Percentiles rank a stretch among this genome's conserved stretches.
Evolutionary conservation across 2,329 filamentous ascomycete species (phyloP).

Genomic region (Thermoascus crustaceus): DNA sequence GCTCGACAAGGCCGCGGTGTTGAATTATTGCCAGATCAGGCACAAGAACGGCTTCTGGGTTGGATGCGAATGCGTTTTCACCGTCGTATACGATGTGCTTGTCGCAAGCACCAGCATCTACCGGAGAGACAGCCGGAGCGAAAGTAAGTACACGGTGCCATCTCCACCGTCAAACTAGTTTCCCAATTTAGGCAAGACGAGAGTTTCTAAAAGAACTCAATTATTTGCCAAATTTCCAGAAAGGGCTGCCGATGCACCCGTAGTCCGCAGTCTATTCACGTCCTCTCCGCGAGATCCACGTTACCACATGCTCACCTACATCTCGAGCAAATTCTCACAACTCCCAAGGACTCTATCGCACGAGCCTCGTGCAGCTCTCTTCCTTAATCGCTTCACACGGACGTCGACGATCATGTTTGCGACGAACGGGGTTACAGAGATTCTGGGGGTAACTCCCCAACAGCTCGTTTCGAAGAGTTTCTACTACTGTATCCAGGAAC

Average conservation of each 20-base stretch:
- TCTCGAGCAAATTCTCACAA: conserved; percentile 66
- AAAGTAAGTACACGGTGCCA: conserved; percentile 66
- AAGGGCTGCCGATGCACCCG: conserved; percentile 66
- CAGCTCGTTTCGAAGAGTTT: conserved; percentile 70
- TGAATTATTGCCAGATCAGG: conserved; percentile 68
- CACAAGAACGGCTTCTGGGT: conserved; percentile 64
- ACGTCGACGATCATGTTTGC: conserved; percentile 81
- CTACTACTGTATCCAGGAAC: conserved; percentile 76
- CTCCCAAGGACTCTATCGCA: conserved; percentile 50
- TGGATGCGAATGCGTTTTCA: conserved; percentile 82
- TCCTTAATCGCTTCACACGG: conserved; percentile 77
- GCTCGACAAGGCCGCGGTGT: conserved; percentile 75
- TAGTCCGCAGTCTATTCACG: conserved; percentile 70
- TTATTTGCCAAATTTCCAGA: conserved; percentile 41
- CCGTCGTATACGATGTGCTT: conserved; percentile 78
- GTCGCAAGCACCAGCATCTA: conserved; percentile 80
- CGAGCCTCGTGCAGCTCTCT: conserved; percentile 74
- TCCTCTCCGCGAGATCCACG: conserved; percentile 74
- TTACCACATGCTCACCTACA: conserved; percentile 81
- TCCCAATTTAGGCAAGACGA: no score
- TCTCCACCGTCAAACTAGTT: no score
- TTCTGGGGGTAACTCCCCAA: conserved; percentile 63
- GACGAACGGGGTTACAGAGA: conserved; percentile 64
- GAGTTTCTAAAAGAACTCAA: not conserved
- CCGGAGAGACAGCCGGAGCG: conserved; percentile 57